These are phyloP conservation scores for Penicillium sp. DNA, from an alignment of 2,329 filamentous ascomycete species.

Conservation along the genomic window DNA sequence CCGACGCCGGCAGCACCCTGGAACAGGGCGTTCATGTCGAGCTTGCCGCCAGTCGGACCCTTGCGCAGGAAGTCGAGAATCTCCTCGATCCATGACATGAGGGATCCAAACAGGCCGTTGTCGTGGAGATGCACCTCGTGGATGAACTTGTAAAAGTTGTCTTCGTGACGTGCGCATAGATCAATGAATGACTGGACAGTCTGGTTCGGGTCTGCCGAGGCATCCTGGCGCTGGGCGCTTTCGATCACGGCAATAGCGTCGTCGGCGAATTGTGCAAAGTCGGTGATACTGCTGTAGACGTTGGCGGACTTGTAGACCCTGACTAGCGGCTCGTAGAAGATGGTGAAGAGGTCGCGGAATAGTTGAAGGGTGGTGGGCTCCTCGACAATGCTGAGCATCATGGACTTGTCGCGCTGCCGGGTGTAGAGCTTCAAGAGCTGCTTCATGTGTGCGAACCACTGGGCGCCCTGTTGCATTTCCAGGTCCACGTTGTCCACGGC, in stretches of 20 bases:
- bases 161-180: slow-evolving; percentile 87
- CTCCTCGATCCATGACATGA: slow-evolving; percentile 96
- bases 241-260: slow-evolving; percentile 83
- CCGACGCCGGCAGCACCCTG: slow-evolving; percentile 70
- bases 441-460: slow-evolving; percentile 92
- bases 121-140: slow-evolving; percentile 97
- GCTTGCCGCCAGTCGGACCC: slow-evolving; percentile 76
- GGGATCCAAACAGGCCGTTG: slow-evolving; percentile 89
- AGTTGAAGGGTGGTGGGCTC: slow-evolving; percentile 96
- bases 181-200: slow-evolving; percentile 98
- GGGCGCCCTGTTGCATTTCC: slow-evolving; percentile 82
- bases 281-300: slow-evolving; percentile 94
- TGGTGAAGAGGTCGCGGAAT: slow-evolving; percentile 93
- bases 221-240: slow-evolving; percentile 68
- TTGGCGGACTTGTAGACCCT: slow-evolving; percentile 98
- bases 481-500: slow-evolving; percentile 86
- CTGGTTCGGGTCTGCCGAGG: slow-evolving; percentile 93
- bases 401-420: slow-evolving; percentile 87
- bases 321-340: slow-evolving; percentile 97
- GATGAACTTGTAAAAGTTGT: slow-evolving; percentile 98
- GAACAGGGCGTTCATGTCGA: slow-evolving; percentile 94
- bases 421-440: slow-evolving; percentile 90
- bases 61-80: slow-evolving; percentile 90
- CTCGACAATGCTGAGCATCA: slow-evolving; percentile 95
- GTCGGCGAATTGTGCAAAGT: slow-evolving; percentile 89